Evolutionary conservation across 1,284 basidiomycete species (phyloP).

Genomic region (Rhizoctonia solani): DNA sequence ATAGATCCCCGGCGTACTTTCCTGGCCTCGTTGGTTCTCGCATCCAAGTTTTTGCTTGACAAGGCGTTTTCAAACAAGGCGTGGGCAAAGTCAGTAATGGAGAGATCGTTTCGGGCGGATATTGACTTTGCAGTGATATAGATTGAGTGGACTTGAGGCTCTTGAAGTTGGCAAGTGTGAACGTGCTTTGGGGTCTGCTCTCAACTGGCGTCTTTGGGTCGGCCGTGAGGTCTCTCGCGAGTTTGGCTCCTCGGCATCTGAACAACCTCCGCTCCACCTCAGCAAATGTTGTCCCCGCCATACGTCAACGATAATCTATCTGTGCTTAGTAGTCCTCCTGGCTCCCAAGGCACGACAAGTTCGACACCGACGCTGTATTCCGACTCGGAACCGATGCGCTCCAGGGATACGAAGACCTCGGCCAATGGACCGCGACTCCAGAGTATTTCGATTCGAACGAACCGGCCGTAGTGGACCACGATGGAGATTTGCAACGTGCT

Average conservation of each 20-base stretch:
- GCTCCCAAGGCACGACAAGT: neutral
- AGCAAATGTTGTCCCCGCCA: no score
- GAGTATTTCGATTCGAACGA: neutral
- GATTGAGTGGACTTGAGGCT: conserved; percentile 71
- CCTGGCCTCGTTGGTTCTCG: conserved; percentile 83
- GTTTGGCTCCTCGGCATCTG: neutral
- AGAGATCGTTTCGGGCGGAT: neutral
- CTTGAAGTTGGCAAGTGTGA: conserved; percentile 80
- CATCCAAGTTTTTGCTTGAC: conserved; percentile 91
- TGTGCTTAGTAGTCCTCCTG: neutral
- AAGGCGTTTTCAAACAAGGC: conserved; percentile 90
- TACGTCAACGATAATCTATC: no score
- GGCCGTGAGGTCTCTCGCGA: conserved; percentile 46
- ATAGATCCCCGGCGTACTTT: conserved; percentile 87
- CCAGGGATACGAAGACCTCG: neutral
- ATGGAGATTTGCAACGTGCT: conserved; percentile 1
- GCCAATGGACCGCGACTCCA: neutral
- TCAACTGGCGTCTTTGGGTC: conserved; percentile 84
- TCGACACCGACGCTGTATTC: conserved; percentile 11
- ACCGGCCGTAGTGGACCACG: neutral
- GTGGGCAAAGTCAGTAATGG: conserved; percentile 69
- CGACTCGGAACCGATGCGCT: neutral
- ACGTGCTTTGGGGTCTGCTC: conserved; percentile 74
- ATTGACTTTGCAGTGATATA: neutral
- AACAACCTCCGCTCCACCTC: no score